Percentiles rank a stretch among this genome's conserved stretches.
These are phyloP conservation scores for Coemansia sp. DNA, from an alignment of 192 early-diverging fungal genomes.

Conservation along the genomic window DNA sequence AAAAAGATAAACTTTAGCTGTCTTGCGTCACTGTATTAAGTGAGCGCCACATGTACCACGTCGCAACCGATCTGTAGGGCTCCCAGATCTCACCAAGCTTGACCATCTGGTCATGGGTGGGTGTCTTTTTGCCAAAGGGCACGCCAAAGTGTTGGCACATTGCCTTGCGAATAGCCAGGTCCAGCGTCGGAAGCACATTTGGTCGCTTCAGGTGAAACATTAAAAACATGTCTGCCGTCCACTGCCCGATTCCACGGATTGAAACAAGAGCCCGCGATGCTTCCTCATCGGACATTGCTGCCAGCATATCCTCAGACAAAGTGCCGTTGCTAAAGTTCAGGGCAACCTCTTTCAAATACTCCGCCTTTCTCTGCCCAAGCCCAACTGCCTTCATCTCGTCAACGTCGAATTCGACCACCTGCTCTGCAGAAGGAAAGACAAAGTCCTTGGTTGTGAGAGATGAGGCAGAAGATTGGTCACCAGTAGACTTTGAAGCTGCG, in stretches of 20 bases:
- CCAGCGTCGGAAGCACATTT: slow-evolving; percentile 67
- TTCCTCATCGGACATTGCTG: slow-evolving; percentile 58
- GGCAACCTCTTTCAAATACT: slow-evolving; percentile 68
- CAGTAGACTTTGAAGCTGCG: not conserved
- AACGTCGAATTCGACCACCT: slow-evolving; percentile 53
- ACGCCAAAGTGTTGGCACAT: slow-evolving; percentile 65
- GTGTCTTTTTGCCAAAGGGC: slow-evolving; percentile 51
- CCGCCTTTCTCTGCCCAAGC: slow-evolving; percentile 54
- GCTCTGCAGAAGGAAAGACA: slow-evolving; percentile 58
- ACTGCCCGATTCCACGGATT: slow-evolving; percentile 69
- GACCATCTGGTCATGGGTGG: slow-evolving; percentile 58
- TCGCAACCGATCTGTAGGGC: slow-evolving; percentile 64
- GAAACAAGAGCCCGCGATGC: slow-evolving; percentile 56
- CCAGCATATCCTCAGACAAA: slow-evolving; percentile 51
- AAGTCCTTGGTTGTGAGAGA: slow-evolving; percentile 16
- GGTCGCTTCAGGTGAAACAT: slow-evolving; percentile 72
- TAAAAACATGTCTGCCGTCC: slow-evolving; percentile 74
- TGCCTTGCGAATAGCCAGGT: slow-evolving; percentile 65
- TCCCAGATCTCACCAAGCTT: slow-evolving; percentile 60
- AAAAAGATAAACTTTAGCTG: slow-evolving; percentile 6
- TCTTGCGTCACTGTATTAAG: slow-evolving; percentile 46
- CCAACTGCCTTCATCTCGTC: slow-evolving; percentile 36
- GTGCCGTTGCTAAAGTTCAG: slow-evolving; percentile 57
- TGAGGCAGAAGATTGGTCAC: not conserved
- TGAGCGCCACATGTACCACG: slow-evolving; percentile 69